Evolutionary conservation across 2,329 filamentous ascomycete species (phyloP).

Genomic region (Epichloe hybrida): DNA sequence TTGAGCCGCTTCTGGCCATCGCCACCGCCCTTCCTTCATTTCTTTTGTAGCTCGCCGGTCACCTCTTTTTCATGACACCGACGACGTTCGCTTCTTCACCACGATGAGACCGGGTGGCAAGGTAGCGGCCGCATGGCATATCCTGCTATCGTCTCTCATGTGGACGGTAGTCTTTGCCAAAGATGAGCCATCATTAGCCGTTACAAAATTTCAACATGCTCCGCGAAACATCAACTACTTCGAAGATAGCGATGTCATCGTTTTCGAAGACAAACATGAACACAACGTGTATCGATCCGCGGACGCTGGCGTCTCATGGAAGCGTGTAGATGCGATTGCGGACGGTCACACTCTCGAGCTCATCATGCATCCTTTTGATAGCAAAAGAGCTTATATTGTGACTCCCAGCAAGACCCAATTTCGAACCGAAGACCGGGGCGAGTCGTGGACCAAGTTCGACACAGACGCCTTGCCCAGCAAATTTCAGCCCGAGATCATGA

Average conservation of each 20-base stretch:
- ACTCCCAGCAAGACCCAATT: slow-evolving; percentile 60
- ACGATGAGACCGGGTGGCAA: slow-evolving; percentile 42
- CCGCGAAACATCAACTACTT: slow-evolving; percentile 75
- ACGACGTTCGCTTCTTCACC: slow-evolving; percentile 19
- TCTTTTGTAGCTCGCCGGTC: not conserved
- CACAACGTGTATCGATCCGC: slow-evolving; percentile 62
- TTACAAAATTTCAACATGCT: slow-evolving; percentile 50
- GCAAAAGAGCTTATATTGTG: slow-evolving; percentile 66
- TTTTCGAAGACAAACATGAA: slow-evolving; percentile 55
- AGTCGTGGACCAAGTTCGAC: slow-evolving; percentile 66
- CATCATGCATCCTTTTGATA: slow-evolving; percentile 65
- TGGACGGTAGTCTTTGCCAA: slow-evolving; percentile 35
- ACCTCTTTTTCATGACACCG: slow-evolving; percentile 27
- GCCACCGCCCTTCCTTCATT: not conserved
- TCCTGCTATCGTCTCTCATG: slow-evolving; percentile 36
- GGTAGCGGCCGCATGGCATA: slow-evolving; percentile 32
- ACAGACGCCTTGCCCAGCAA: slow-evolving; percentile 44
- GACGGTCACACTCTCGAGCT: slow-evolving; percentile 50
- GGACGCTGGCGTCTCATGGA: slow-evolving; percentile 72
- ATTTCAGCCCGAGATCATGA: slow-evolving; percentile 39
- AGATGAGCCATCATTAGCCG: slow-evolving; percentile 51
- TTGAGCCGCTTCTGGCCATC: not conserved
- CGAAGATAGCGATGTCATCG: slow-evolving; percentile 68
- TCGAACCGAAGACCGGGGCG: slow-evolving; percentile 69
- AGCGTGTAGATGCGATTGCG: slow-evolving; percentile 47